phyloP scores from a whole-genome alignment of 2,329 filamentous ascomycete species.

The Ophidiomyces ophidiicola region DNA sequence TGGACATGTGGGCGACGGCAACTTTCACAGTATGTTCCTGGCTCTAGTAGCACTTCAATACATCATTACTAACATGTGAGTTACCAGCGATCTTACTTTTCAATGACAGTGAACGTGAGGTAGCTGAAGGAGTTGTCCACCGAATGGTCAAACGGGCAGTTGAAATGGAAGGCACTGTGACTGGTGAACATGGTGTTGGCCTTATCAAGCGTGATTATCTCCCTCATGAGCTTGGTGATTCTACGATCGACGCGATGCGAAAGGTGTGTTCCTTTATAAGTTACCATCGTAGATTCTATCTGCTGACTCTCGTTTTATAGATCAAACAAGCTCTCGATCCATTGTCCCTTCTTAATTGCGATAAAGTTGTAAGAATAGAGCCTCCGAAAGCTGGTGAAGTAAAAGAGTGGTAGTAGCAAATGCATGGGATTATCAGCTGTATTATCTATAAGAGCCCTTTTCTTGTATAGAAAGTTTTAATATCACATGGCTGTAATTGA shows the following conservation, averaged over 20 bases:
- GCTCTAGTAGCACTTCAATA: background rate
- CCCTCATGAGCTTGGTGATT: conserved; percentile 48
- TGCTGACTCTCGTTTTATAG: conserved; percentile 26
- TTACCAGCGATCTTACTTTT: conserved; percentile 47
- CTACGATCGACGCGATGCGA: conserved; percentile 53
- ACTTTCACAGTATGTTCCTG: conserved; percentile 50
- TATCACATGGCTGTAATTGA: too few species aligned
- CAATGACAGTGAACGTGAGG: conserved; percentile 44
- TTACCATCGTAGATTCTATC: conserved; percentile 2
- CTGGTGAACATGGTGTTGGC: conserved; percentile 60
- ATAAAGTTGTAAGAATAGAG: conserved; percentile 51
- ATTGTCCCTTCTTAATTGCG: conserved; percentile 52
- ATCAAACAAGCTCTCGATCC: conserved; percentile 55
- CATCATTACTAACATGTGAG: background rate
- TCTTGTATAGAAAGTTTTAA: too few species aligned
- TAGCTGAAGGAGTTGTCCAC: conserved; percentile 50
- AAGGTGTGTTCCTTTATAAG: conserved; percentile 35
- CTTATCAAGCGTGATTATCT: conserved; percentile 57
- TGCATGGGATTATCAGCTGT: too few species aligned
- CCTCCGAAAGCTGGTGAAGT: conserved; percentile 39
- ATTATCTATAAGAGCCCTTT: too few species aligned
- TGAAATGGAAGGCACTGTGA: conserved; percentile 59
- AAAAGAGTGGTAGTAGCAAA: conserved; percentile 33
- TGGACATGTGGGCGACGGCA: conserved; percentile 63
- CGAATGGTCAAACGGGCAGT: conserved; percentile 58